phyloP scores from a whole-genome alignment of 129 eudicot genomes.

The Mikania micrantha region DNA sequence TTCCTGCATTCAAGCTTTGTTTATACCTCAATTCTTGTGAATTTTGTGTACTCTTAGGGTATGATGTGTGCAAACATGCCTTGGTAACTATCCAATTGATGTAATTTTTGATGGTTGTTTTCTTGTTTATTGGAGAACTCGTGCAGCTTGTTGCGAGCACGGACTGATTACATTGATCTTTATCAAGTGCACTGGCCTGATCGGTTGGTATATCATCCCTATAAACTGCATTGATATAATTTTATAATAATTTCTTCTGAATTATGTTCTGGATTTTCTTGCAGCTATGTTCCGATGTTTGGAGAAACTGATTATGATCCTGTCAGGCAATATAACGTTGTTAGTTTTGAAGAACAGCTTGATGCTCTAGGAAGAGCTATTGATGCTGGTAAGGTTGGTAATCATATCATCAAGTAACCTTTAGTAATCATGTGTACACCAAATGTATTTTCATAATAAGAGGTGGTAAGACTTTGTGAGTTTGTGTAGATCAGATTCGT shows the following conservation, averaged over 20 bases:
- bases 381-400: conserved; percentile 90
- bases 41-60: conserved; percentile 3
- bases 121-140: conserved; percentile 25
- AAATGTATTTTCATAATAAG: neutral
- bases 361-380: conserved; percentile 65
- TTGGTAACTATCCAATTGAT: conserved; percentile 1
- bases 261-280: conserved; percentile 12
- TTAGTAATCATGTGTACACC: neutral
- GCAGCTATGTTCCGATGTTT: conserved; percentile 96
- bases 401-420: neutral
- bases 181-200: conserved; percentile 99
- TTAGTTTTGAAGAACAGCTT: conserved; percentile 81
- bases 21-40: neutral
- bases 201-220: conserved; percentile 57
- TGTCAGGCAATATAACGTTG: conserved; percentile 35
- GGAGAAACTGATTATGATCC: conserved; percentile 91
- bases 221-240: neutral
- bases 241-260: neutral
- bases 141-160: conserved; percentile 71
- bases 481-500: conserved; percentile 70
- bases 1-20: neutral
- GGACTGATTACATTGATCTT: conserved; percentile 79
- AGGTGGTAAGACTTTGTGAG: conserved; percentile 8
- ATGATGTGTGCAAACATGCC: neutral
- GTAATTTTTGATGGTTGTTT: conserved; percentile 17